Evolutionary conservation across 2,329 filamentous ascomycete genomes (phyloP).

Genomic region (Colletotrichum liaoningense): DNA sequence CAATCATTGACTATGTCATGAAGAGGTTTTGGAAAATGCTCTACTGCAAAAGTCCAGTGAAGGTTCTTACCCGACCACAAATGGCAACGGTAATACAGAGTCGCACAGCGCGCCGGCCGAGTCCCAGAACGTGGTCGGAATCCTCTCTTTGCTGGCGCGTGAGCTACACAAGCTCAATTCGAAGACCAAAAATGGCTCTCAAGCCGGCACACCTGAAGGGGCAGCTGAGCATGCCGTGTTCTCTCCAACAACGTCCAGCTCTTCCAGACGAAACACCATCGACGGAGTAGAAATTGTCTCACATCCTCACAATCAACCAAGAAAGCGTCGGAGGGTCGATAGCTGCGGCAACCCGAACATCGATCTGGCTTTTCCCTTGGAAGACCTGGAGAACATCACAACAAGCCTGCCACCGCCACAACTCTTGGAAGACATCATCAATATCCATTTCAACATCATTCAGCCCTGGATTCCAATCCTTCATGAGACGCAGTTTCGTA

Average conservation of each 20-base stretch:
- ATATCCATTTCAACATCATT: conserved; percentile 48
- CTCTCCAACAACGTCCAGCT: conserved; percentile 26
- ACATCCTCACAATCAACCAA: conserved; percentile 26
- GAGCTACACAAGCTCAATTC: conserved; percentile 38
- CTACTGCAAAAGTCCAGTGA: conserved; percentile 25
- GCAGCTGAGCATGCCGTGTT: conserved; percentile 2
- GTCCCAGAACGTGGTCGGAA: conserved; percentile 34
- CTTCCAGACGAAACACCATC: conserved; percentile 2
- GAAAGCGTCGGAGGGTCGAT: conserved; percentile 39
- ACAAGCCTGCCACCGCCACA: conserved; percentile 38
- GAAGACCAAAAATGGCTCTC: background rate
- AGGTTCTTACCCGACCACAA: background rate
- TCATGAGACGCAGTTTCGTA: conserved; percentile 45
- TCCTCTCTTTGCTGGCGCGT: conserved; percentile 36
- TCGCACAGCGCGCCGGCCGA: conserved; percentile 2
- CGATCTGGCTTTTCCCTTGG: conserved; percentile 34
- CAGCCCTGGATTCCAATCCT: conserved; percentile 55
- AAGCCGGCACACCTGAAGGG: conserved; percentile 10
- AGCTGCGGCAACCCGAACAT: conserved; percentile 40
- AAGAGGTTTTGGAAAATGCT: conserved; percentile 34
- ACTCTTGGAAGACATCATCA: conserved; percentile 38
- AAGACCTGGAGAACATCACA: conserved; percentile 41
- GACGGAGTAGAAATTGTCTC: conserved; percentile 20
- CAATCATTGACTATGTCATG: background rate
- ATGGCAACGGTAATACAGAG: background rate